A percentile compares a stretch with the other conserved stretches of the same genome.
These are phyloP conservation scores for Rhododendron williamsianum DNA, from an alignment of 148 eudicot species.

Conservation along the genomic window DNA sequence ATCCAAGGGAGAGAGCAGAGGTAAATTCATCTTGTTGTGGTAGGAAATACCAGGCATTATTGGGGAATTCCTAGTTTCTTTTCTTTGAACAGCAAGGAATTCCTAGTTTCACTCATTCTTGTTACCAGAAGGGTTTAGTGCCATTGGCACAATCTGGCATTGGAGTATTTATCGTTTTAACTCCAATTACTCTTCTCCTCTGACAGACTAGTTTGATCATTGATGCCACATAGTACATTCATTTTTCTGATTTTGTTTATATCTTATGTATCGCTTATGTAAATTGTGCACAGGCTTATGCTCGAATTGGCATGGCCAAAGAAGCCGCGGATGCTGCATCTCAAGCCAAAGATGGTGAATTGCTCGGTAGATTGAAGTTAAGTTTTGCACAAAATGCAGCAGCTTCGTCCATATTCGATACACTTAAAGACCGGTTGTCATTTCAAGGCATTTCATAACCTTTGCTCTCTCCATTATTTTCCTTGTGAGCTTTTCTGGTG, in stretches of 20 bases:
- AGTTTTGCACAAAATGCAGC: slow-evolving; percentile 82
- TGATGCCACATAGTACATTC: background rate
- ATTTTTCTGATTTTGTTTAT: background rate
- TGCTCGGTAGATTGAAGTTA: slow-evolving; percentile 61
- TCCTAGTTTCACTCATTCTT: background rate
- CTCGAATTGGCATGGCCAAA: slow-evolving; percentile 91
- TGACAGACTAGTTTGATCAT: background rate
- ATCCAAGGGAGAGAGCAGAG: slow-evolving; percentile 82
- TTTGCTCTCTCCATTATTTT: background rate
- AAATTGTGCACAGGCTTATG: slow-evolving; percentile 65
- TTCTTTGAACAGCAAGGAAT: background rate
- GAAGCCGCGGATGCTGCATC: slow-evolving; percentile 98
- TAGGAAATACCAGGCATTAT: background rate
- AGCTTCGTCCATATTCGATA: slow-evolving; percentile 78
- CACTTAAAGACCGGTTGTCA: slow-evolving; percentile 61
- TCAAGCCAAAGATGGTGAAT: slow-evolving; percentile 81
- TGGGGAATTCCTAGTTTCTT: background rate
- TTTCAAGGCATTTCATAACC: slow-evolving; percentile 61
- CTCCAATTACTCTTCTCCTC: background rate
- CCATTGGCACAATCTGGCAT: background rate
- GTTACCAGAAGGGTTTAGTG: background rate
- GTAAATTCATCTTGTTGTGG: slow-evolving; percentile 30
- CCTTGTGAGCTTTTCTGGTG: background rate
- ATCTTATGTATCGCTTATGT: background rate
- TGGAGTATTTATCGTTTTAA: background rate